These are phyloP conservation scores for Penicilliopsis zonata DNA, from an alignment of 495 filamentous ascomycete genomes.

Conservation along the genomic window DNA sequence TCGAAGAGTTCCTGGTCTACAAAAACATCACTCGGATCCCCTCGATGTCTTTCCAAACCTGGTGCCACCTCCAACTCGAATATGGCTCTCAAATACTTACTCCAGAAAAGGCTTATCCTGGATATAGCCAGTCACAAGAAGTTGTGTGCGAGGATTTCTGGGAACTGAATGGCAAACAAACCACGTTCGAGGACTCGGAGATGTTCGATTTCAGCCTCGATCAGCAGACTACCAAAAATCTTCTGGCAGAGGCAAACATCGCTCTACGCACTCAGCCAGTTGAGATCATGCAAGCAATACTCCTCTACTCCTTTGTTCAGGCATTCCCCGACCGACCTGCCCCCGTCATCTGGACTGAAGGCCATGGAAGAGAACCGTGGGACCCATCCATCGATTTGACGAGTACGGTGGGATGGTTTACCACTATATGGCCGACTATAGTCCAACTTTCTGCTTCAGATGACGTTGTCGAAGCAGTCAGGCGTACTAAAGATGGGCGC, in stretches of 20 bases:
- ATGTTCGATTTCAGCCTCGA: conserved; percentile 17
- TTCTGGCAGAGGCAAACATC: conserved; percentile 16
- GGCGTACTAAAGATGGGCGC: conserved; percentile 9
- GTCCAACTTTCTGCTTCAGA: not conserved
- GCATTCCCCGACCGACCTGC: conserved; percentile 24
- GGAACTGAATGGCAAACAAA: conserved; percentile 20
- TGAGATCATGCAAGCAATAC: conserved; percentile 25
- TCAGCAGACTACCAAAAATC: conserved; percentile 13
- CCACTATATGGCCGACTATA: conserved; percentile 21
- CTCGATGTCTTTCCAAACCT: conserved; percentile 40
- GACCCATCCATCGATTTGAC: conserved; percentile 25
- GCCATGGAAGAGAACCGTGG: conserved; percentile 31
- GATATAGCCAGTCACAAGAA: not conserved
- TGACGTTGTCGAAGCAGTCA: conserved; percentile 2
- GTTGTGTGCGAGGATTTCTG: conserved; percentile 18
- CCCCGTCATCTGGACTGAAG: conserved; percentile 30
- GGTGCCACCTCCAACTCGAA: conserved; percentile 24
- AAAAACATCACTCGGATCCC: conserved; percentile 17
- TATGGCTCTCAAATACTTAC: conserved; percentile 7
- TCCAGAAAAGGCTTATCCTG: not conserved
- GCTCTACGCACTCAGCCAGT: conserved; percentile 22
- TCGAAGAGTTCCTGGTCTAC: conserved; percentile 33
- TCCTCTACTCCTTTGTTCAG: conserved; percentile 23
- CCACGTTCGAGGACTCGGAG: conserved; percentile 18
- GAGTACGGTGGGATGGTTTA: conserved; percentile 36